These are phyloP conservation scores for Chamaecrista fasciculata DNA, from an alignment of 306 rosid genomes.

Conservation along the genomic window DNA sequence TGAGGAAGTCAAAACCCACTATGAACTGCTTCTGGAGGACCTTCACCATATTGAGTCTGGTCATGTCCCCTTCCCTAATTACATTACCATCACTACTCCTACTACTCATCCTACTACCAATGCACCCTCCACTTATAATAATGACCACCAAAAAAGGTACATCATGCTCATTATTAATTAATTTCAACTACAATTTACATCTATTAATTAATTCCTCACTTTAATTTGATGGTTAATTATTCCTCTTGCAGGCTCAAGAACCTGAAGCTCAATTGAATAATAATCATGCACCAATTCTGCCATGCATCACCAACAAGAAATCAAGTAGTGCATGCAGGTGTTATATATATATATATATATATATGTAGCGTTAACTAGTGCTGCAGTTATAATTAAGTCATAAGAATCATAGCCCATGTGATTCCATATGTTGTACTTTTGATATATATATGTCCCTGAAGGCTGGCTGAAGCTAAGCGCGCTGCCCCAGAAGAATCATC, in stretches of 20 bases:
- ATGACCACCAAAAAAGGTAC: constrained; percentile 67
- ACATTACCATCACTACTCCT: too few species aligned
- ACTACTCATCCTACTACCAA: too few species aligned
- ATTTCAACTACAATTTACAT: too few species aligned
- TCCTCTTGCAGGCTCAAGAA: constrained; percentile 63
- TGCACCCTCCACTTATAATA: too few species aligned
- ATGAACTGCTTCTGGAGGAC: constrained; percentile 72
- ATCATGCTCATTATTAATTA: too few species aligned
- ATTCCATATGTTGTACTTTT: constrained; percentile 35
- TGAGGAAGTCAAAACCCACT: constrained; percentile 81
- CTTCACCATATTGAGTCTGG: constrained; percentile 82
- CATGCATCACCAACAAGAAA: too few species aligned
- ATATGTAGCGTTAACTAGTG: constrained; percentile 29
- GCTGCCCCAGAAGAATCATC: constrained; percentile 30
- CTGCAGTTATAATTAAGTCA: too few species aligned
- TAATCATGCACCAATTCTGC: too few species aligned
- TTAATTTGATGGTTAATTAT: too few species aligned
- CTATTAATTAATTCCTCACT: too few species aligned
- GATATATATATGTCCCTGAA: too few species aligned
- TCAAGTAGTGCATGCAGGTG: constrained; percentile 7
- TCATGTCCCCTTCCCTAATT: constrained; percentile 71
- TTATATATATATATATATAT: too few species aligned
- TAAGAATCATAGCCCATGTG: constrained; percentile 39
- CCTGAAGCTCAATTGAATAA: constrained; percentile 61
- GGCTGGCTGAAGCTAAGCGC: constrained; percentile 29